These are phyloP conservation scores for Neocatenulostroma microsporum DNA, from an alignment of 2,329 filamentous ascomycete genomes.

Conservation along the genomic window DNA sequence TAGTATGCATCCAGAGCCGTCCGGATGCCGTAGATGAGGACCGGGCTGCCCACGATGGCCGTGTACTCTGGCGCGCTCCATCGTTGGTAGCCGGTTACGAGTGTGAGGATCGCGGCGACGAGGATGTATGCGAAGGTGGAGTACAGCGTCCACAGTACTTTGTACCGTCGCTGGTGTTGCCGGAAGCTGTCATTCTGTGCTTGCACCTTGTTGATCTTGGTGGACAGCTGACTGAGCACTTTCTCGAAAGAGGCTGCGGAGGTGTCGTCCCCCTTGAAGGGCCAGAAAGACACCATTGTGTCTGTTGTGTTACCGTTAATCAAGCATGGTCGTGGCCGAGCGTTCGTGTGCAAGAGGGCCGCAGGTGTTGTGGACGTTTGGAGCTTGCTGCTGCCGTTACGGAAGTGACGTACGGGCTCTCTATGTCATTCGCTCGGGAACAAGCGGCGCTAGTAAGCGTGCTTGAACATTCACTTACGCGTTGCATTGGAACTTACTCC, in stretches of 20 bases:
- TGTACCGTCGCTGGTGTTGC: conserved; percentile 65
- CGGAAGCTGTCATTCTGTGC: conserved; percentile 65
- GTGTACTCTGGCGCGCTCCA: conserved; percentile 72
- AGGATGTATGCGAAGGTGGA: conserved; percentile 84
- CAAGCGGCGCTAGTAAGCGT: no score
- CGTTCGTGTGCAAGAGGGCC: no score
- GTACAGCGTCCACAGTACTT: conserved; percentile 84
- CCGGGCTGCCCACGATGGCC: conserved; percentile 66
- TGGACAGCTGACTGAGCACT: conserved; percentile 69
- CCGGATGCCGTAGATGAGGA: conserved; percentile 65
- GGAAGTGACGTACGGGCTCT: no score
- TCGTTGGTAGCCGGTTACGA: conserved; percentile 77
- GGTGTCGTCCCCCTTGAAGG: conserved; percentile 76
- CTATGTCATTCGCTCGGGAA: no score
- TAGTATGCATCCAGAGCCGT: conserved; percentile 62
- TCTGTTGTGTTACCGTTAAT: neutral
- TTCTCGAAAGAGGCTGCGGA: conserved; percentile 93
- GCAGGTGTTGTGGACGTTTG: no score
- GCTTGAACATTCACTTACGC: no score
- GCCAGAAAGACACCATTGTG: conserved; percentile 81
- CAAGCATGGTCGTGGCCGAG: no score
- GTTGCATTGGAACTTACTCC: no score
- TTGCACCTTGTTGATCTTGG: conserved; percentile 71
- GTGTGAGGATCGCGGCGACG: conserved; percentile 68
- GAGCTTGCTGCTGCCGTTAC: no score